Conservation (phyloP, 805 yeast genomes). For the Kodamaea nitidulidarum region DNA sequence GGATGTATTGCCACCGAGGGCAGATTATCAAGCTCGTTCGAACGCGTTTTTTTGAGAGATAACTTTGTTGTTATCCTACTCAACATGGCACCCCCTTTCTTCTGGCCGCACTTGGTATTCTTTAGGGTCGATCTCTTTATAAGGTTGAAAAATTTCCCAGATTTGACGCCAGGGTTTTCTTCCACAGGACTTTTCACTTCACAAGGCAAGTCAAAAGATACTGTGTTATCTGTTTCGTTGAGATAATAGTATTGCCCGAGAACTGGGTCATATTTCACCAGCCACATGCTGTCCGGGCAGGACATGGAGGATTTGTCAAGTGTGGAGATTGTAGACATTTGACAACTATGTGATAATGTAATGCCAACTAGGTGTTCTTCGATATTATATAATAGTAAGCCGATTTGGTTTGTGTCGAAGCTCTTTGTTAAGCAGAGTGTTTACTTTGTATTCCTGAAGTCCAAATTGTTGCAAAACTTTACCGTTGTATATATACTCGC, state of each 20-base stretch:
- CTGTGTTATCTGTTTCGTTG: constrained; percentile 11
- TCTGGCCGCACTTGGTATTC: not conserved
- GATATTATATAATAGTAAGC: not conserved
- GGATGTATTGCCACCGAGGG: not conserved
- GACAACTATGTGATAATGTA: too few species aligned
- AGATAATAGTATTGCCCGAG: constrained; percentile 14
- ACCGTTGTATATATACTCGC: constrained; percentile 2
- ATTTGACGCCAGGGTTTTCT: not conserved
- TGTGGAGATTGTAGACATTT: too few species aligned
- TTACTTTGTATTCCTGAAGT: not conserved
- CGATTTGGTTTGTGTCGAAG: not conserved
- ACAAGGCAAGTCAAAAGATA: constrained; percentile 15
- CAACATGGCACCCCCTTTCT: constrained; percentile 4
- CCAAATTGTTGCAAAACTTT: constrained; percentile 2
- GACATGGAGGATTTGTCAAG: not conserved
- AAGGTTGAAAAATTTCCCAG: not conserved
- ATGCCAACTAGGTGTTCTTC: too few species aligned
- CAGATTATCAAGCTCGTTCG: not conserved
- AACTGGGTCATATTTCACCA: constrained; percentile 13
- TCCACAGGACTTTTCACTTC: constrained; percentile 11
- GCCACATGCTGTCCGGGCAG: constrained; percentile 3
- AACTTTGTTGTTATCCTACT: constrained; percentile 2
- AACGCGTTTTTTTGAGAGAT: not conserved
- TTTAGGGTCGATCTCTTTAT: not conserved
- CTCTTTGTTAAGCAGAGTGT: not conserved